Evolutionary conservation across 139 green algal genomes (phyloP).

Genomic region (Nannochloris sp.): DNA sequence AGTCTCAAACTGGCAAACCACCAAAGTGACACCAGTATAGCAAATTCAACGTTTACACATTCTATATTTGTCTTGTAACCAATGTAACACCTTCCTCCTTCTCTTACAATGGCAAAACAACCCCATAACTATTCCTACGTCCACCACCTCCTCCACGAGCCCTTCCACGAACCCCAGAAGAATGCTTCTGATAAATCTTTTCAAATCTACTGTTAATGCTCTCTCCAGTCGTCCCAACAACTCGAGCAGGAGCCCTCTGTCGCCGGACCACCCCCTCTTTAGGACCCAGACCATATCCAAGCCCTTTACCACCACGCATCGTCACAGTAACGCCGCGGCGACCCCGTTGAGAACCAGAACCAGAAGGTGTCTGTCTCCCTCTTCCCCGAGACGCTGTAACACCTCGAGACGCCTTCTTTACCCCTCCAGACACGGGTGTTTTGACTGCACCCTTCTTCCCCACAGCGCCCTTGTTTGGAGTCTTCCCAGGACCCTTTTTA

Average conservation of each 20-base stretch:
- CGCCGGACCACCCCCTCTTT: not conserved
- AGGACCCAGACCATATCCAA: slow-evolving; percentile 1
- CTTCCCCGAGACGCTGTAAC: not conserved
- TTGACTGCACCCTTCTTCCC: not conserved
- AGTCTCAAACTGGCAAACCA: slow-evolving; percentile 13
- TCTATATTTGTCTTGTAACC: no score
- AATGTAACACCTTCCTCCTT: not conserved
- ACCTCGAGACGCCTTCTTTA: not conserved
- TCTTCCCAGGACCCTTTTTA: no score
- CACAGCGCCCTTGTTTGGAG: no score
- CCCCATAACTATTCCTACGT: not conserved
- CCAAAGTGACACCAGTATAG: no score
- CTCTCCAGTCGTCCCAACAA: not conserved
- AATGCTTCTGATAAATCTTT: slow-evolving; percentile 1
- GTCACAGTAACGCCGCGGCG: not conserved
- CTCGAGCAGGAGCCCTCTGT: not conserved
- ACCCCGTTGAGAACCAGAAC: not conserved
- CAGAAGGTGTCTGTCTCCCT: not conserved
- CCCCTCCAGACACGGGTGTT: not conserved
- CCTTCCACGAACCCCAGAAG: not conserved
- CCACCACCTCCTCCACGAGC: no score
- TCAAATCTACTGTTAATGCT: slow-evolving; percentile 1
- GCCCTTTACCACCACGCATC: slow-evolving; percentile 1
- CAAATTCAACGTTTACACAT: no score
- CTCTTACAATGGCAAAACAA: not conserved